These are phyloP conservation scores for Trypanosoma grayi DNA, from an alignment of 208 protist genomes.

Conservation along the genomic window DNA sequence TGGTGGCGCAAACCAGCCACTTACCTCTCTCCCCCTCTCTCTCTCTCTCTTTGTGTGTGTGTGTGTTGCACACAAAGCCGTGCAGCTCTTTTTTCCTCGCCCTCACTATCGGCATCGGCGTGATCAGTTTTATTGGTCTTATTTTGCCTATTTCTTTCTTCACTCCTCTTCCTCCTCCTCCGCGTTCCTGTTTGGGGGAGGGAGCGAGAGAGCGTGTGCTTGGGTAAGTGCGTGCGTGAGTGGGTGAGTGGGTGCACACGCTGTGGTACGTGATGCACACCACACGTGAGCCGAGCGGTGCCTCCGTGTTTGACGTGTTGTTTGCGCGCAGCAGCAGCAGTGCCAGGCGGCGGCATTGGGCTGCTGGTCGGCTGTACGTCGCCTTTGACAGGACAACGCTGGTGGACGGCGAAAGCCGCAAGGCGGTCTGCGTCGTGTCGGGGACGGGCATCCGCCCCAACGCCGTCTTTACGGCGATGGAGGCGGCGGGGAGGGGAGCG, in stretches of 20 bases:
- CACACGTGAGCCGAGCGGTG: background rate
- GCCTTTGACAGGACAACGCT: constrained; percentile 38
- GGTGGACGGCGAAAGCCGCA: constrained; percentile 33
- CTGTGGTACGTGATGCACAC: constrained; percentile 1
- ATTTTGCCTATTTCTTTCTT: too few species aligned
- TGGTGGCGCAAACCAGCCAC: too few species aligned
- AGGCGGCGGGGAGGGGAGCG: constrained; percentile 43
- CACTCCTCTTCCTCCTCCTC: background rate
- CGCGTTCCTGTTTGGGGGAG: too few species aligned
- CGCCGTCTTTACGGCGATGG: constrained; percentile 45
- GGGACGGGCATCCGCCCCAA: constrained; percentile 52
- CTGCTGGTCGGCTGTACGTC: constrained; percentile 50
- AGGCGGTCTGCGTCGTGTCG: constrained; percentile 29
- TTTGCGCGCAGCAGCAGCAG: constrained; percentile 35
- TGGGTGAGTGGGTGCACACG: too few species aligned
- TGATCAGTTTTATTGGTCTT: too few species aligned
- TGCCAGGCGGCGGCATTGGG: constrained; percentile 40
- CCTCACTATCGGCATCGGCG: too few species aligned
- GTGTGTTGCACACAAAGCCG: too few species aligned
- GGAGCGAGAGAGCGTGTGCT: background rate
- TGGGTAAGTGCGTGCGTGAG: background rate
- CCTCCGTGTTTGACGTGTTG: constrained; percentile 61
- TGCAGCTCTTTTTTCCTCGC: too few species aligned
- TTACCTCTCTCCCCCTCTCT: too few species aligned
- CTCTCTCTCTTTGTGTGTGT: too few species aligned